Conservation (phyloP, 495 filamentous ascomycete species). For the Acidiella bohemica region DNA sequence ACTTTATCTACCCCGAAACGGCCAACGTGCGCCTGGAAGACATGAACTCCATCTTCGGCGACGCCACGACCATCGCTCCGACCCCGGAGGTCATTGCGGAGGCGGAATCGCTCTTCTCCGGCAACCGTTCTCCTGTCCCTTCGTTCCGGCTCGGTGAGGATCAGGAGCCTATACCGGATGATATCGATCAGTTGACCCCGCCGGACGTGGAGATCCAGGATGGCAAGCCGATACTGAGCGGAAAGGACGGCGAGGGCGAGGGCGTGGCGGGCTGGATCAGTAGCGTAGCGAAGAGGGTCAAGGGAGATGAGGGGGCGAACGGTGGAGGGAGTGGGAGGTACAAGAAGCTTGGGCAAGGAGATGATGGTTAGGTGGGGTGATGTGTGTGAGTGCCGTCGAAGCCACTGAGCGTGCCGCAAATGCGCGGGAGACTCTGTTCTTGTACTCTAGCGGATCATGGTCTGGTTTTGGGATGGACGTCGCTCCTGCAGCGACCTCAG, state of each 20-base stretch:
- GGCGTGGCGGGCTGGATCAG: constrained; percentile 59
- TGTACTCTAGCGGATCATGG: background rate
- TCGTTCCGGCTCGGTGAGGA: constrained; percentile 58
- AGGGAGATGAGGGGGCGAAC: constrained; percentile 31
- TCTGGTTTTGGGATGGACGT: no score
- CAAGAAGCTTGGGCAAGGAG: constrained; percentile 50
- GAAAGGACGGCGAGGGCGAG: constrained; percentile 32
- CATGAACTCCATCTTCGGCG: constrained; percentile 84
- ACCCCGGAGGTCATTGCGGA: constrained; percentile 57
- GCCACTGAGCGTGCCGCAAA: constrained; percentile 12
- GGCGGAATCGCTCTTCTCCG: constrained; percentile 57
- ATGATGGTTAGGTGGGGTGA: constrained; percentile 33
- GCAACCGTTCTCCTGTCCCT: constrained; percentile 57
- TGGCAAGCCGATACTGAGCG: constrained; percentile 33
- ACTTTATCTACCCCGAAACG: constrained; percentile 93
- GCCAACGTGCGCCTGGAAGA: constrained; percentile 90
- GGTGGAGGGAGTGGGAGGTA: constrained; percentile 44
- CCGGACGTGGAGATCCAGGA: constrained; percentile 40
- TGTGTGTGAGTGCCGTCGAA: background rate
- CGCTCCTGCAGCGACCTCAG: background rate
- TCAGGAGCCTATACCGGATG: constrained; percentile 47
- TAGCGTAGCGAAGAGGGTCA: constrained; percentile 44
- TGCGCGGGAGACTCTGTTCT: no score
- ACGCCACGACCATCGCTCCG: constrained; percentile 66
- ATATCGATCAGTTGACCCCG: constrained; percentile 57